These are phyloP conservation scores for Yarrowia sp. DNA, from an alignment of 805 yeast species.

Conservation along the genomic window DNA sequence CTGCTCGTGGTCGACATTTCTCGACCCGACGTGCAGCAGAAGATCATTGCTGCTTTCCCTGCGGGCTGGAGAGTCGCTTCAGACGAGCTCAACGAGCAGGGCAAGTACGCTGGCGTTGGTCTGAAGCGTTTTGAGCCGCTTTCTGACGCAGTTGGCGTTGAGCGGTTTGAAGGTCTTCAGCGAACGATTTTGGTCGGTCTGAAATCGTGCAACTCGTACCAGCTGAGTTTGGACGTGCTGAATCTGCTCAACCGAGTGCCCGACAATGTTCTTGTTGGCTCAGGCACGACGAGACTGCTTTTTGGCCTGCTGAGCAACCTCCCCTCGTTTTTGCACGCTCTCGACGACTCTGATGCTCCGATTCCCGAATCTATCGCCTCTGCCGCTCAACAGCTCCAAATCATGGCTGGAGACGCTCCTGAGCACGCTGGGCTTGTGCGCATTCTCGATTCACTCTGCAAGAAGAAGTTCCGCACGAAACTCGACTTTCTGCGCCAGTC, in stretches of 20 bases:
- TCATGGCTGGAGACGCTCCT: conserved; percentile 1
- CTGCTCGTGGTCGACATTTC: conserved; percentile 83
- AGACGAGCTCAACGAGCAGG: conserved; percentile 7
- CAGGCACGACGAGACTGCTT: conserved; percentile 61
- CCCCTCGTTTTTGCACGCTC: conserved; percentile 81
- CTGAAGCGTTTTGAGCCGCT: conserved; percentile 9
- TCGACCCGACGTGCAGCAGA: conserved; percentile 78
- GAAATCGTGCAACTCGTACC: conserved; percentile 76
- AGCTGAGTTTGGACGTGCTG: conserved; percentile 67
- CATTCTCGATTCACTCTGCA: conserved; percentile 71
- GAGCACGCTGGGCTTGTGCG: conserved; percentile 54
- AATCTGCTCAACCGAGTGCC: conserved; percentile 65
- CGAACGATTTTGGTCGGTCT: conserved; percentile 76
- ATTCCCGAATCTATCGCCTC: conserved; percentile 62
- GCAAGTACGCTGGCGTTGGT: conserved; percentile 19
- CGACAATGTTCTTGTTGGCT: conserved; percentile 69
- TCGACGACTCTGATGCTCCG: conserved; percentile 62
- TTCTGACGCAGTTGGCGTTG: neutral
- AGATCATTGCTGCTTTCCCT: conserved; percentile 84
- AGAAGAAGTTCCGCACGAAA: conserved; percentile 80
- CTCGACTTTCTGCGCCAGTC: conserved; percentile 84
- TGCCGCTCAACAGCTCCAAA: conserved; percentile 47
- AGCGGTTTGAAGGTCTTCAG: conserved; percentile 85
- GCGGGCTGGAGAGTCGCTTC: conserved; percentile 80
- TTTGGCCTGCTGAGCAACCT: conserved; percentile 72